Evolutionary conservation across 1,284 basidiomycete species (phyloP).

Genomic region (Irpex sp.): DNA sequence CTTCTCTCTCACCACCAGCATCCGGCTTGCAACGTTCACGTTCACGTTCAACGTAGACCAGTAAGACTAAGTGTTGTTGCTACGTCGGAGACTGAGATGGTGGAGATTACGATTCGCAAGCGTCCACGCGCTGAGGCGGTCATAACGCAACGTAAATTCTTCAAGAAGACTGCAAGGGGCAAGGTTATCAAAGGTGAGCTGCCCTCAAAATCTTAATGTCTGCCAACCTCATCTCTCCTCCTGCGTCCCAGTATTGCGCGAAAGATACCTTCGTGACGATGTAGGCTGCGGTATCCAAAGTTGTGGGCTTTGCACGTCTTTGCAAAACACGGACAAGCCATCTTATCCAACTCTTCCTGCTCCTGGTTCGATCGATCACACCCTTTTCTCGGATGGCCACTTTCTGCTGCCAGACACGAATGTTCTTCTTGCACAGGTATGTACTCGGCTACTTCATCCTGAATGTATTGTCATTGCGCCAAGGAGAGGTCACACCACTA

Average conservation of each 20-base stretch:
- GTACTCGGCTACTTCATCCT: slow-evolving; percentile 14
- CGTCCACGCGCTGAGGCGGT: slow-evolving; percentile 70
- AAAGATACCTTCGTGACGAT: slow-evolving; percentile 92
- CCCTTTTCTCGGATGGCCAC: slow-evolving; percentile 61
- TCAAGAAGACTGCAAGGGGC: slow-evolving; percentile 92
- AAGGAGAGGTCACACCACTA: not conserved
- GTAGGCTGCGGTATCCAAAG: slow-evolving; percentile 84
- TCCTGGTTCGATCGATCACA: slow-evolving; percentile 42
- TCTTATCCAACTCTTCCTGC: slow-evolving; percentile 34
- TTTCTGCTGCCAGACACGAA: slow-evolving; percentile 96
- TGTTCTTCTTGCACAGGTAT: slow-evolving; percentile 86
- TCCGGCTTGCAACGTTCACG: too few species aligned
- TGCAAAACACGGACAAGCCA: slow-evolving; percentile 27
- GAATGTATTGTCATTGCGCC: not conserved
- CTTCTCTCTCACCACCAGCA: too few species aligned
- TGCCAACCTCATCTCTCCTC: not conserved
- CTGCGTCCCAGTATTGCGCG: slow-evolving; percentile 69
- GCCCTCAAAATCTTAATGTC: slow-evolving; percentile 4
- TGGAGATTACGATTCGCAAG: slow-evolving; percentile 77
- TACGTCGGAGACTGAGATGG: slow-evolving; percentile 28
- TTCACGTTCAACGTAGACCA: too few species aligned
- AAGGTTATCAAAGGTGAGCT: slow-evolving; percentile 87
- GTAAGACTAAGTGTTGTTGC: too few species aligned
- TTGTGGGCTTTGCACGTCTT: slow-evolving; percentile 59
- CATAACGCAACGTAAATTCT: slow-evolving; percentile 83